Conservation (phyloP, 805 yeast genomes). For the Wickerhamiella kurtzmanii region DNA sequence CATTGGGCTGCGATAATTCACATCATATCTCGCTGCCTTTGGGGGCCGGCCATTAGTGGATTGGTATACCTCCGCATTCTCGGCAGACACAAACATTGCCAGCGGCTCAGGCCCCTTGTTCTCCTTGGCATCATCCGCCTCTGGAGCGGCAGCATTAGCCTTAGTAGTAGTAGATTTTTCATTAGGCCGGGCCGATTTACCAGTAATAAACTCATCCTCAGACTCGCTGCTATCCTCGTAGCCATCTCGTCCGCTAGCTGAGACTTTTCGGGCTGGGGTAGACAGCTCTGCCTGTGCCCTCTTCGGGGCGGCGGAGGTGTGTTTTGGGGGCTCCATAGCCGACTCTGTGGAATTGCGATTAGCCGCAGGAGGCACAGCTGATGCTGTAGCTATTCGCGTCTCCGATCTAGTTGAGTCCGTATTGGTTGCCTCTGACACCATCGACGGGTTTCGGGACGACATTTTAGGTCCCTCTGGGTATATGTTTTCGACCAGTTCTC, state of each 20-base stretch:
- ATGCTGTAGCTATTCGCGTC: background rate
- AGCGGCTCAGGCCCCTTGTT: background rate
- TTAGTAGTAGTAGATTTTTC: background rate
- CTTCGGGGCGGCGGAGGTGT: background rate
- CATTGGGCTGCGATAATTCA: conserved; percentile 3
- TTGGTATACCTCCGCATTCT: conserved; percentile 7
- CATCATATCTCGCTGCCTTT: conserved; percentile 1
- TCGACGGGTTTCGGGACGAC: background rate
- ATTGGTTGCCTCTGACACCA: background rate
- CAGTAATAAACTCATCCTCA: background rate
- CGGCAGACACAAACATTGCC: conserved; percentile 11
- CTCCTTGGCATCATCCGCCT: background rate
- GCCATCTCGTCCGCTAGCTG: background rate
- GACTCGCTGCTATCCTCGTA: background rate
- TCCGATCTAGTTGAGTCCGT: background rate
- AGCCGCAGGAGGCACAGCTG: background rate
- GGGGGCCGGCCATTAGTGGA: background rate
- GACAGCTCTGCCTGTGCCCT: background rate
- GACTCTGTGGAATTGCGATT: background rate
- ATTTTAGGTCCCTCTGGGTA: background rate
- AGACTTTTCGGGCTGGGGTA: background rate
- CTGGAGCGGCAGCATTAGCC: no score
- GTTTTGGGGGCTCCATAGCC: background rate
- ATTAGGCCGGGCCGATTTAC: background rate
- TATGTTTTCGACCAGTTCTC: background rate